Conservation (phyloP, 306 rosid genomes). For the Malus sylvestris region DNA sequence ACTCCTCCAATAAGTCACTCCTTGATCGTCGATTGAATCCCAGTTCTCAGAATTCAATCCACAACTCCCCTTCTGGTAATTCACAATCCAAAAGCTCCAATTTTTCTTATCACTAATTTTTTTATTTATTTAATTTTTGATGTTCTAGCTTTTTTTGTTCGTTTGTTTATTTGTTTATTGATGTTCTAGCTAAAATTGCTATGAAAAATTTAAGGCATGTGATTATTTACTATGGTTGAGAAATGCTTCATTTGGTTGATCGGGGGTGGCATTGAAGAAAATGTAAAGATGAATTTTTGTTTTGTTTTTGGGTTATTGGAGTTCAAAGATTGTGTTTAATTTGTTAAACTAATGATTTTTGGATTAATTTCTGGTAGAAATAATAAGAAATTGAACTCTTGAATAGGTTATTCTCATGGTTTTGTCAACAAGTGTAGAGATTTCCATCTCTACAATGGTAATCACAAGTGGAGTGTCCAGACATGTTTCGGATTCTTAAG, state of each 20-base stretch:
- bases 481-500: slow-evolving; percentile 21
- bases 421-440: not conserved
- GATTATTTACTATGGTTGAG: not conserved
- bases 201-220: not conserved
- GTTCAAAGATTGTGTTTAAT: not conserved
- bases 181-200: not conserved
- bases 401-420: not conserved
- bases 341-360: not conserved
- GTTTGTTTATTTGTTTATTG: not conserved
- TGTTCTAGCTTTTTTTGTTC: not conserved
- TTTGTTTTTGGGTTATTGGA: not conserved
- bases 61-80: slow-evolving; percentile 29
- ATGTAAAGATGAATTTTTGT: too few species aligned
- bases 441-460: slow-evolving; percentile 7
- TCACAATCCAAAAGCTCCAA: not conserved
- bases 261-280: not conserved
- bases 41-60: slow-evolving; percentile 8
- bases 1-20: slow-evolving; percentile 13
- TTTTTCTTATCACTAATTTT: not conserved
- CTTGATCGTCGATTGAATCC: slow-evolving; percentile 13
- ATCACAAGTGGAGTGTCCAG: slow-evolving; percentile 3
- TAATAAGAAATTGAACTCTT: not conserved
- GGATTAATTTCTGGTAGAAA: not conserved
- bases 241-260: not conserved
- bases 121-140: not conserved